Evolutionary conservation across 257 asterid genomes (phyloP).

Genomic region (Vinca minor): DNA sequence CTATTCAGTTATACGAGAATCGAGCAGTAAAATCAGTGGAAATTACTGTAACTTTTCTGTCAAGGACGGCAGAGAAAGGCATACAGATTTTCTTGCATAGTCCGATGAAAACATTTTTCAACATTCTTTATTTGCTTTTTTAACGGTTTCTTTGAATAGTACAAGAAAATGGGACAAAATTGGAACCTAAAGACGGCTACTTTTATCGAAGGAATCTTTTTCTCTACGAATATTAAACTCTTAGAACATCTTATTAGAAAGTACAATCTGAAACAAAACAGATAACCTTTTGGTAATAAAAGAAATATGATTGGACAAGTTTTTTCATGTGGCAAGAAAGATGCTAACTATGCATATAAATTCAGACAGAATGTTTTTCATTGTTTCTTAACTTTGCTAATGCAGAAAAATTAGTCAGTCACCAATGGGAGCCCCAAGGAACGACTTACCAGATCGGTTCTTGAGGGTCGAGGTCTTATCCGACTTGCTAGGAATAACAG

Average conservation of each 20-base stretch:
- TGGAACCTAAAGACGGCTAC: background rate
- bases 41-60: background rate
- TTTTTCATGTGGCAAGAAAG: background rate
- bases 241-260: background rate
- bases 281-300: background rate
- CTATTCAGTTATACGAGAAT: background rate
- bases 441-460: conserved; percentile 6
- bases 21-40: background rate
- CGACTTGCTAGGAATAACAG: background rate
- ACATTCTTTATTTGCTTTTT: background rate
- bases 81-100: background rate
- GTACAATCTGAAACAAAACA: background rate
- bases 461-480: conserved; percentile 4
- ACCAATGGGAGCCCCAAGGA: background rate
- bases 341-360: background rate
- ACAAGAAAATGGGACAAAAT: background rate
- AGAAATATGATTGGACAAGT: background rate
- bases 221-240: background rate
- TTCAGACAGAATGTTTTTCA: no score
- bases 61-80: background rate
- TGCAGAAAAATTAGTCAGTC: background rate
- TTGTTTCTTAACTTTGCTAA: background rate
- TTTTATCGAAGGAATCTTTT: background rate
- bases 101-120: background rate
- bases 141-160: background rate